Evolutionary conservation across 1,284 basidiomycete species (phyloP).

Genomic region (Fomitiporia mediterranea): DNA sequence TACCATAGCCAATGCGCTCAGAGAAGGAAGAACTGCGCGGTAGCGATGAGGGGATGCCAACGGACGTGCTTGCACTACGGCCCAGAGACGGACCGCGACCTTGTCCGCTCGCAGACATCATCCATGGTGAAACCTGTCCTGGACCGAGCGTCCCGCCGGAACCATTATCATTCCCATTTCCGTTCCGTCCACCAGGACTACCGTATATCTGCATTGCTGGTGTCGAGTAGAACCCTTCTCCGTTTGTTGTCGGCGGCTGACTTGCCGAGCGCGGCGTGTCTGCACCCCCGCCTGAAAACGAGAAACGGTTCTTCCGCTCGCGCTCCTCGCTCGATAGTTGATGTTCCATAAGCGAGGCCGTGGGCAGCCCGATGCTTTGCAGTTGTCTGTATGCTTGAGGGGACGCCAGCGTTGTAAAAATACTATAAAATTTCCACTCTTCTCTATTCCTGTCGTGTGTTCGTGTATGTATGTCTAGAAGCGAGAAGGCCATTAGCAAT

Average conservation of each 20-base stretch:
- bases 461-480: not conserved
- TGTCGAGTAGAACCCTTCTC: slow-evolving; percentile 45
- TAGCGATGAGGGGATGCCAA: slow-evolving; percentile 18
- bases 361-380: slow-evolving; percentile 19
- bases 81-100: slow-evolving; percentile 2
- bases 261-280: slow-evolving; percentile 53
- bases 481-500: not conserved
- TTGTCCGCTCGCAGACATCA: slow-evolving; percentile 21
- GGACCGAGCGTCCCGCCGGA: slow-evolving; percentile 38
- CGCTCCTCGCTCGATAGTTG: slow-evolving; percentile 11
- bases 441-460: not conserved
- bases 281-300: slow-evolving; percentile 32
- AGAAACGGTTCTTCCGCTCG: slow-evolving; percentile 54
- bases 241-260: slow-evolving; percentile 54
- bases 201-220: slow-evolving; percentile 42
- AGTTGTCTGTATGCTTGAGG: slow-evolving; percentile 17
- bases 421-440: not conserved
- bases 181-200: slow-evolving; percentile 9
- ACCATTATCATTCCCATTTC: not conserved
- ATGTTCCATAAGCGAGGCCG: slow-evolving; percentile 17
- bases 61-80: slow-evolving; percentile 14
- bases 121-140: slow-evolving; percentile 33
- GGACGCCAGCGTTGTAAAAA: slow-evolving; percentile 18
- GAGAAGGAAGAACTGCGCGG: slow-evolving; percentile 60
- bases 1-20: slow-evolving; percentile 34